Base-by-base conservation (phyloP, 1,139 yeast genomes). In the Hanseniaspora gamundiae region DNA sequence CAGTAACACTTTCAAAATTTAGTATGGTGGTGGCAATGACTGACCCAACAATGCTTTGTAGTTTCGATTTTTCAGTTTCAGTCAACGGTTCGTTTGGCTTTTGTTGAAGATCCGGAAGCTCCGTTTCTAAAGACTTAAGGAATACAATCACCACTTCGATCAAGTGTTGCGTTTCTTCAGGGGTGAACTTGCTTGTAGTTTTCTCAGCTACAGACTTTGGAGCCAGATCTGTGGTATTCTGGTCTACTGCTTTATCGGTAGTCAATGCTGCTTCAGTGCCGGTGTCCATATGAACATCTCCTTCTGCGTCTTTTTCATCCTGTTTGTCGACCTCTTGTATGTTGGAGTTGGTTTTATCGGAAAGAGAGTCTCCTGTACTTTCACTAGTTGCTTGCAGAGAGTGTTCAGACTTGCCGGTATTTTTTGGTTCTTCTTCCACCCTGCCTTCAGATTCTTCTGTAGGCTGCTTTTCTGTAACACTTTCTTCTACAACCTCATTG, bases 11-110 rank as follows among this genome's bases (percentile, higher is more conserved):
- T 0, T 64, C 60, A 48, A 74, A 73, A 36, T 68, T 65, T 35
- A 71, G 55, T 3, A 85, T 67, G 38, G 65, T 65, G 4, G 69
- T 65, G 1, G 84, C 69, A 45, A 86, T 64, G 1, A 71, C 65
- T 11, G 67, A 70, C 27, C 95, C 95, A 22, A 84, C 68, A 56
- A 84, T 74, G 2, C 69, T 72, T 10, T 56, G 63, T 42, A 83
- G 61, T 51, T 71, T 76, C 1, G 61, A 57, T 50, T 67, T 68
- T 40, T 70, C 67, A 3, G 69, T 73, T 1, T 68, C 73, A 2
- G 58, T 53, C 1, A 74, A 53, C 10, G 69, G 63, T 6, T 59
- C 62, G 45, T 56, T 56, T 33, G 65, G 70, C 20, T 58, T 63
- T 38, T 66, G 69, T 20, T 52, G 54, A 9, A 66, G 63, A 7